Percentiles rank a stretch among this genome's conserved stretches.
phyloP scores from a whole-genome alignment of 345 rosid genomes.

The Cardamine occulta region DNA sequence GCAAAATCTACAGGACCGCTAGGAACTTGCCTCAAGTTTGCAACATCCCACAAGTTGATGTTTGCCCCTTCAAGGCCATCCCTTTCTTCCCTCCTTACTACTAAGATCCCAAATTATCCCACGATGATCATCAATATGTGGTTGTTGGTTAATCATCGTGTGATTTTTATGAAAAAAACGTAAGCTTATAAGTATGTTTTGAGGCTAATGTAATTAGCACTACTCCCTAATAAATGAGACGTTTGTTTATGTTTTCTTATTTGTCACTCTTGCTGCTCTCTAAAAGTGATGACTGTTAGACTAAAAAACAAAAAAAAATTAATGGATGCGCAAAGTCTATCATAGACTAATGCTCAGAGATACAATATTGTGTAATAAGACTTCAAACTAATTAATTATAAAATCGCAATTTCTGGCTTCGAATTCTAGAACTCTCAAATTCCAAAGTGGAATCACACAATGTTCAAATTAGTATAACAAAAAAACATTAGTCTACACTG shows the following conservation, averaged over 20 bases:
- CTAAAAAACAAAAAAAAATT: too few species aligned
- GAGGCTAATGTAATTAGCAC: constrained; percentile 36
- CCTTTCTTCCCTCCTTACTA: constrained; percentile 36
- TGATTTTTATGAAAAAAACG: not conserved
- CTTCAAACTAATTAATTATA: too few species aligned
- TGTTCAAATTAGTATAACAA: too few species aligned
- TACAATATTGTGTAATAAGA: too few species aligned
- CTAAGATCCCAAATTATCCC: not conserved
- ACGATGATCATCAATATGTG: not conserved
- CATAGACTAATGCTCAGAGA: too few species aligned
- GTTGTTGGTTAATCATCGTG: constrained; percentile 21
- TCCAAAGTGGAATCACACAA: too few species aligned
- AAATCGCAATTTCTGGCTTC: too few species aligned
- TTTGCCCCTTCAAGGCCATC: constrained; percentile 22
- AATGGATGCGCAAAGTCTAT: too few species aligned
- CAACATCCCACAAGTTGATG: constrained; percentile 19
- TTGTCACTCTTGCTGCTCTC: too few species aligned
- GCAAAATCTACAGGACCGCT: constrained; percentile 18
- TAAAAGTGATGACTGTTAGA: too few species aligned
- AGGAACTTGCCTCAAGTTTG: constrained; percentile 30
- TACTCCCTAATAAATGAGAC: constrained; percentile 9
- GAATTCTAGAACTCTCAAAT: too few species aligned
- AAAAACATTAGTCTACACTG: too few species aligned
- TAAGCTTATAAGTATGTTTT: not conserved
- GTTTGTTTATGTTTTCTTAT: not conserved